Base-by-base conservation (phyloP, 2,329 filamentous ascomycete species). In the Cladorrhinum sp. region DNA sequence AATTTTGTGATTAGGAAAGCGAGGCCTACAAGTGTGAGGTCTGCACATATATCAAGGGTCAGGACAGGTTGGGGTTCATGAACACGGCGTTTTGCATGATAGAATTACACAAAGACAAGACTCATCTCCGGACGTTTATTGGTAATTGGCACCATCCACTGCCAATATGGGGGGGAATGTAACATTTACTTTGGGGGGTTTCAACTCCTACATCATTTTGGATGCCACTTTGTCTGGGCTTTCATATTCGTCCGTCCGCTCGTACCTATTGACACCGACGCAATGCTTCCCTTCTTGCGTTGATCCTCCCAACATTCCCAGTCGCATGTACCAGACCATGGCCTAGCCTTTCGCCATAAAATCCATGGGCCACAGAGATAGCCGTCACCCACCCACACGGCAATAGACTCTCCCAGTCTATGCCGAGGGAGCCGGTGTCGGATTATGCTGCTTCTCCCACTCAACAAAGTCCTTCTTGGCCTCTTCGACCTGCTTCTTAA, bases 401-500 rank as follows among this genome's bases (percentile, higher is more conserved):
- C 23, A 55, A 14, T 16, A 14, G 20, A 0, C 53, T 21, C 18
- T 42, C 18, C 10, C 9, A 7, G 3, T 18, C 42, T 46, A 46
- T 30, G 51, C 2, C 23, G 56, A 18, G 46, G 71, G 71, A 61
- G 75, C 76, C 16, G 75, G 68, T 23, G 72, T 67, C 12, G 77
- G 74, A 64, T 76, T 76, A 57, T 78, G 76, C 64, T 79, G 80
- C 69, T 78, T 79, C 66, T 84, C 80, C 82, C 83, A 86, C 24
- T 80, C 76, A 12, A 79, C 76, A 62, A 81, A 85, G 63, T 86
- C 84, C 48, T 80, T 78, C 67, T 82, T 83, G 65, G 87, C 79
- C 55, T 83, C 80, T 71, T 89, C 87, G 14, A 88, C 79, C 72
- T 92, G 88, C 72, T 87, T 88, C 74, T 87, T 89, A 64, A 96